A percentile compares a stretch with the other conserved stretches of the same genome.
Conservation (phyloP, 148 eudicot genomes). For the Salicornia ramosissima region DNA sequence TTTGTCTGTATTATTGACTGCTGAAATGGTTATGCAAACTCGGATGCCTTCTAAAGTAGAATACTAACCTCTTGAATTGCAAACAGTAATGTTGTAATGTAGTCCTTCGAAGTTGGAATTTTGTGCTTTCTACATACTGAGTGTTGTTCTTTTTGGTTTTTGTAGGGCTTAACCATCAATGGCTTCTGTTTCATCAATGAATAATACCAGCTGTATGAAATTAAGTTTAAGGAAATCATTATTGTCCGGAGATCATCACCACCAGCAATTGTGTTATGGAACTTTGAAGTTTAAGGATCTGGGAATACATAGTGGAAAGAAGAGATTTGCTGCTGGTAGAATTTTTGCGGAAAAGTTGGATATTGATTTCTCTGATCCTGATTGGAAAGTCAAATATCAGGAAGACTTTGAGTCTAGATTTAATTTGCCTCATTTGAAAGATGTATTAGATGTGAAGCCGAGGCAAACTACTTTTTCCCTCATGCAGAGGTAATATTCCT, state of each 20-base stretch:
- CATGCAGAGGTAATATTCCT: constrained; percentile 36
- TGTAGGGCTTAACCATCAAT: constrained; percentile 16
- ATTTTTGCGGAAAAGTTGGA: constrained; percentile 23
- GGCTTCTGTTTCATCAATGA: constrained; percentile 24
- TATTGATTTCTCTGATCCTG: constrained; percentile 38
- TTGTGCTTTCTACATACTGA: constrained; percentile 7
- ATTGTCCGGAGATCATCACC: background rate
- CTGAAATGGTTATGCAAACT: too few species aligned
- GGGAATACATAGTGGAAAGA: constrained; percentile 18
- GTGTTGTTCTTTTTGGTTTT: background rate
- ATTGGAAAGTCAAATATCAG: constrained; percentile 38
- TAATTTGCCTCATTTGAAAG: constrained; percentile 42
- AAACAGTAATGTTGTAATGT: background rate
- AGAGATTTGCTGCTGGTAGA: constrained; percentile 21
- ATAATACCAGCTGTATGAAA: constrained; percentile 18
- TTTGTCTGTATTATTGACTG: too few species aligned
- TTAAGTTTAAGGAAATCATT: constrained; percentile 6
- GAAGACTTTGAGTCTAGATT: constrained; percentile 37
- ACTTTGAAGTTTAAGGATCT: constrained; percentile 20
- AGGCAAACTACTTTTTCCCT: constrained; percentile 43
- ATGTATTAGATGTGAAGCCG: constrained; percentile 36
- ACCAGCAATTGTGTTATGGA: background rate
- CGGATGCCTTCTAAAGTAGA: too few species aligned
- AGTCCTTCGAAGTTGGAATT: background rate
- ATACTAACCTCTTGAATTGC: background rate